Evolutionary conservation across 2,329 filamentous ascomycete species (phyloP).

Genomic region (Microcyclosporella mali): DNA sequence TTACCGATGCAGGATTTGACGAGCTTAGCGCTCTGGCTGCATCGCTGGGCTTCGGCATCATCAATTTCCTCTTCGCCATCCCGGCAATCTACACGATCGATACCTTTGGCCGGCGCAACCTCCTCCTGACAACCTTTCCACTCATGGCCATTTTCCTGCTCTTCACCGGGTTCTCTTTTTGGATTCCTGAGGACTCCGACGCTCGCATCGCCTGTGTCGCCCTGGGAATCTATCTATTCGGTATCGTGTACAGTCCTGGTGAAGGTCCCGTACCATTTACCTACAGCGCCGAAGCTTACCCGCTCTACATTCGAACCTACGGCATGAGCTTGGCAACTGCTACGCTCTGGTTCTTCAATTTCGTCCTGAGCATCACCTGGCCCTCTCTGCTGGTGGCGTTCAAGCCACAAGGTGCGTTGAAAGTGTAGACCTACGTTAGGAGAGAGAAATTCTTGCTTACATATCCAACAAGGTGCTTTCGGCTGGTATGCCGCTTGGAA

Average conservation of each 20-base stretch:
- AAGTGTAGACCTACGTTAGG: too few species aligned
- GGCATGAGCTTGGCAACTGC: constrained; percentile 33
- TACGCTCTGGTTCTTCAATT: constrained; percentile 41
- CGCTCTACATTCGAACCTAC: constrained; percentile 26
- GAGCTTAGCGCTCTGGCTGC: constrained; percentile 47
- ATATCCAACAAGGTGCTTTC: too few species aligned
- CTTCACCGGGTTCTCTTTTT: constrained; percentile 1
- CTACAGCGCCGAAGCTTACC: constrained; percentile 32
- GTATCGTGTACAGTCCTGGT: constrained; percentile 21
- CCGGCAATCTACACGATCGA: constrained; percentile 31
- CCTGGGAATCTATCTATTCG: constrained; percentile 16
- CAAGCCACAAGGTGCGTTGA: constrained; percentile 43
- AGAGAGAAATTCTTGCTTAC: too few species aligned
- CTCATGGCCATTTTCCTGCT: constrained; percentile 2
- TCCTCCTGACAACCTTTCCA: constrained; percentile 46
- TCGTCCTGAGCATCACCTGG: constrained; percentile 34
- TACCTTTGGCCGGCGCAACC: constrained; percentile 47
- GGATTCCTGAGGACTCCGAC: neutral
- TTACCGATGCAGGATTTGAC: constrained; percentile 30
- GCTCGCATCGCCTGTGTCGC: constrained; percentile 1
- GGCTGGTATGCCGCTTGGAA: constrained; percentile 49
- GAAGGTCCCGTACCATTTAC: constrained; percentile 29
- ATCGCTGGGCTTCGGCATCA: constrained; percentile 53
- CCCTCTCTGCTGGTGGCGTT: constrained; percentile 44
- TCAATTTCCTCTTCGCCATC: constrained; percentile 52